Base-by-base conservation (phyloP, 257 asterid species). In the Lithospermum erythrorhizon region DNA sequence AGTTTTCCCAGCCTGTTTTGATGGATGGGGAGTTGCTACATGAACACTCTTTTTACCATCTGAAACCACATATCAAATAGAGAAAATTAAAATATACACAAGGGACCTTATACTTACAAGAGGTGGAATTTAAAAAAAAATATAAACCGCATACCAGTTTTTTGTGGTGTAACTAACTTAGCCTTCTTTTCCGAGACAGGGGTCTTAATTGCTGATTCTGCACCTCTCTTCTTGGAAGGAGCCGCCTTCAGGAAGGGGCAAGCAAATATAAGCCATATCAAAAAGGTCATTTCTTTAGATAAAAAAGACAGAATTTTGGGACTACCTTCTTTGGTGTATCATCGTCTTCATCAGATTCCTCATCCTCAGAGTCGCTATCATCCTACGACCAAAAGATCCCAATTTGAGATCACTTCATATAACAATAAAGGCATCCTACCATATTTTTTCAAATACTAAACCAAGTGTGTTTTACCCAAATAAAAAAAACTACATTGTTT, bases 11-110 rank as follows among this genome's bases (percentile, higher is more conserved):
- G 80, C 85, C 72, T 80, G 83, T 72, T 90, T 90, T n/a, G 96
- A 65, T 0, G 98, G 98, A 58, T 91, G 77, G 60, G 96, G 98
- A 5, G 98, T 91, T 20, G 86, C 98, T 21, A 83, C 94, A 63
- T 88, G 98, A 45, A 24, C 86, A 14, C 69, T 84, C 61, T 91
- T 88, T 72, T 86, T 91, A 55, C 84, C 87, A 75, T 88, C 98
- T 88, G 73, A 55, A 66, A 18, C 67, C 30, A 7, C 47, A 19
- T 22, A 48, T 24, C 47, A 23, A 20, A 2, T 2, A 17, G n/a
- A 19, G 49, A 6, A 51, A 20, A 7, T 29, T 11, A 9, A 23
- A 6, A 9, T 1, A 16, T 11, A 20, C 6, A 7, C 22, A 51
- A 20, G 19, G 22, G 4, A n/a, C 9, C 41, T 32, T 32, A 13